Conservation (phyloP, 495 filamentous ascomycete species). For the Neurospora tetraspora region DNA sequence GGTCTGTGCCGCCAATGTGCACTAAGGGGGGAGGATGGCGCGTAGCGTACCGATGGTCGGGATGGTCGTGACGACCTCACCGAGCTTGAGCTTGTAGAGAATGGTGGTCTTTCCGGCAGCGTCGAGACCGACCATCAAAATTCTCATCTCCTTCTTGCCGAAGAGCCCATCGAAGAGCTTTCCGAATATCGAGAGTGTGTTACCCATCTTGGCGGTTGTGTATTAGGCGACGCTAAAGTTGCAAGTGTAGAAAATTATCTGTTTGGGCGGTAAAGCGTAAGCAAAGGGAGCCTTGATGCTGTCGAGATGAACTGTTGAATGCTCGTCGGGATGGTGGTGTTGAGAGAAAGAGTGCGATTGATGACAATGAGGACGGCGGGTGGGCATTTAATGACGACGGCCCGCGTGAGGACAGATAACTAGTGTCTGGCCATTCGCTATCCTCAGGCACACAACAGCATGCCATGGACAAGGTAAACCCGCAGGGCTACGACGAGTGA, state of each 20-base stretch:
- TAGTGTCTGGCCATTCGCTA: background rate
- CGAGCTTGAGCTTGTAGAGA: conserved; percentile 99
- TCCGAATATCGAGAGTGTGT: conserved; percentile 12
- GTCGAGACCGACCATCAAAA: conserved; percentile 98
- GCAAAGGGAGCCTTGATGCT: background rate
- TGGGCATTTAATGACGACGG: conserved; percentile 4
- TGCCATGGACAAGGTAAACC: background rate
- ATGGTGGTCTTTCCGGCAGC: conserved; percentile 99
- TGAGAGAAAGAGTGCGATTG: conserved; percentile 2
- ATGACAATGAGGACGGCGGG: conserved; percentile 4
- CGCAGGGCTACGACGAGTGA: background rate
- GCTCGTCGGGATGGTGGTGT: background rate
- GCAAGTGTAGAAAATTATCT: conserved; percentile 6
- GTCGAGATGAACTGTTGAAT: background rate
- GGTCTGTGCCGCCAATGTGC: background rate
- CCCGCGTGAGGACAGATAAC: background rate
- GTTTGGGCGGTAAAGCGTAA: conserved; percentile 5
- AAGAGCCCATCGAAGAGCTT: conserved; percentile 81
- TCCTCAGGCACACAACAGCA: background rate
- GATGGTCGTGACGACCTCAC: conserved; percentile 99
- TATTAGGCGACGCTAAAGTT: conserved; percentile 8
- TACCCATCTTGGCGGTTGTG: conserved; percentile 23
- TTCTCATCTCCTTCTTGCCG: conserved; percentile 99
- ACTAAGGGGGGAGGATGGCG: background rate
- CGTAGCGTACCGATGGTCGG: conserved; percentile 88